Percentiles rank a stretch among this genome's conserved stretches.
Evolutionary conservation across 1,284 basidiomycete genomes (phyloP).

Genomic region (Heterobasidion irregulare): DNA sequence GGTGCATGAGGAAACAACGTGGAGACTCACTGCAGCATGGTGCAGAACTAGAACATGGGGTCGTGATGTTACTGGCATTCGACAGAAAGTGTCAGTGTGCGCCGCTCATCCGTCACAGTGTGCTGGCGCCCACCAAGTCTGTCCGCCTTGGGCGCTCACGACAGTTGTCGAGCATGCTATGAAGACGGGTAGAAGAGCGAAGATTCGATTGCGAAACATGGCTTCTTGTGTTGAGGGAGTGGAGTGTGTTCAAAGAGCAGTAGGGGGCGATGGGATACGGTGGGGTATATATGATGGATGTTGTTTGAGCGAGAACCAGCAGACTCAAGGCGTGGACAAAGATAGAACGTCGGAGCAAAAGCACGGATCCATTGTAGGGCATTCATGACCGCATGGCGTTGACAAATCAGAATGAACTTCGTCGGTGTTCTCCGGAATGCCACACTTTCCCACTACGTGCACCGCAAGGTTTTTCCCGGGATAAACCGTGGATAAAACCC

Average conservation of each 20-base stretch:
- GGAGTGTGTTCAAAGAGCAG: background rate
- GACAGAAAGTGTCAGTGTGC: background rate
- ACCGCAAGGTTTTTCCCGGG: no score
- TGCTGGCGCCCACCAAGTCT: slow-evolving; percentile 10
- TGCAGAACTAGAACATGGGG: slow-evolving; percentile 41
- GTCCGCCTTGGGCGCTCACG: slow-evolving; percentile 15
- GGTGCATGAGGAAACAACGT: background rate
- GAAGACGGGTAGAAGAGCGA: slow-evolving; percentile 8
- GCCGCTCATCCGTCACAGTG: background rate
- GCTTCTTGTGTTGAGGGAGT: background rate
- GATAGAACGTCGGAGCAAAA: background rate
- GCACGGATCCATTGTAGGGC: no score
- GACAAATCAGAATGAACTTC: no score
- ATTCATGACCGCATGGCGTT: no score
- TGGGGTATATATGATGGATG: background rate
- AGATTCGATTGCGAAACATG: background rate
- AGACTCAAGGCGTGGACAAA: background rate
- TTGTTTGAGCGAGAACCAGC: slow-evolving; percentile 2
- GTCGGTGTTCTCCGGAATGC: no score
- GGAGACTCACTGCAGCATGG: slow-evolving; percentile 63
- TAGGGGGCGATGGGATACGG: background rate
- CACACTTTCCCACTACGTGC: background rate
- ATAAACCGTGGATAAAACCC: no score
- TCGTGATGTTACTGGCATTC: slow-evolving; percentile 41
- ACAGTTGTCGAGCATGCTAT: slow-evolving; percentile 10